These are phyloP conservation scores for Amylocarpus encephaloides DNA, from an alignment of 2,329 filamentous ascomycete species.

Conservation along the genomic window DNA sequence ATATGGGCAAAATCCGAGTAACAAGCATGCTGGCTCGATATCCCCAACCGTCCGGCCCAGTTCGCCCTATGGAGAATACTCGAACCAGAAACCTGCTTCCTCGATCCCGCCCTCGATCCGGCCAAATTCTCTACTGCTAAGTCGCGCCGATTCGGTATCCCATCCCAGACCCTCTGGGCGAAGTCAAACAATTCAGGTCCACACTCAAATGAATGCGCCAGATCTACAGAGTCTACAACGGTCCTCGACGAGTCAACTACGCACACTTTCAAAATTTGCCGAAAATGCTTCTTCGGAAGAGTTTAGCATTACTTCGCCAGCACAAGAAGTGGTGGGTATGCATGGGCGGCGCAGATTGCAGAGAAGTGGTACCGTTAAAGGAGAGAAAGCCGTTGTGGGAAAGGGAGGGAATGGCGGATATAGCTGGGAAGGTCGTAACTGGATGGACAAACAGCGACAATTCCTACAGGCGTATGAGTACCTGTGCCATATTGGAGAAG, in stretches of 20 bases:
- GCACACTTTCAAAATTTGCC: conserved; percentile 78
- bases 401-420: conserved; percentile 46
- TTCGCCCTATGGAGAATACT: not conserved
- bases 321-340: conserved; percentile 82
- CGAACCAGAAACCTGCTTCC: conserved; percentile 4
- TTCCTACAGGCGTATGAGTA: conserved; percentile 98
- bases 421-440: conserved; percentile 77
- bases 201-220: conserved; percentile 51
- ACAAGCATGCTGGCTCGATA: not conserved
- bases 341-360: conserved; percentile 80
- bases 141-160: conserved; percentile 48
- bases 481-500: conserved; percentile 96
- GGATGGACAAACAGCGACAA: conserved; percentile 98
- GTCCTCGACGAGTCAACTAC: conserved; percentile 83
- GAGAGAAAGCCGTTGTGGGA: conserved; percentile 37
- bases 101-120: conserved; percentile 27
- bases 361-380: conserved; percentile 49
- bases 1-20: conserved; percentile 33
- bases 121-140: conserved; percentile 56
- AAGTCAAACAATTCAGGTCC: conserved; percentile 28
- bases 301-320: conserved; percentile 69
- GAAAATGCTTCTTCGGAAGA: conserved; percentile 70
- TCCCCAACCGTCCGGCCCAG: not conserved
- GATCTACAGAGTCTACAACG: conserved; percentile 78
- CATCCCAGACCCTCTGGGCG: conserved; percentile 11